Percentiles rank a stretch among this genome's conserved stretches.
phyloP scores from a whole-genome alignment of 2,329 filamentous ascomycete genomes.

The Pseudogymnoascus sp. region DNA sequence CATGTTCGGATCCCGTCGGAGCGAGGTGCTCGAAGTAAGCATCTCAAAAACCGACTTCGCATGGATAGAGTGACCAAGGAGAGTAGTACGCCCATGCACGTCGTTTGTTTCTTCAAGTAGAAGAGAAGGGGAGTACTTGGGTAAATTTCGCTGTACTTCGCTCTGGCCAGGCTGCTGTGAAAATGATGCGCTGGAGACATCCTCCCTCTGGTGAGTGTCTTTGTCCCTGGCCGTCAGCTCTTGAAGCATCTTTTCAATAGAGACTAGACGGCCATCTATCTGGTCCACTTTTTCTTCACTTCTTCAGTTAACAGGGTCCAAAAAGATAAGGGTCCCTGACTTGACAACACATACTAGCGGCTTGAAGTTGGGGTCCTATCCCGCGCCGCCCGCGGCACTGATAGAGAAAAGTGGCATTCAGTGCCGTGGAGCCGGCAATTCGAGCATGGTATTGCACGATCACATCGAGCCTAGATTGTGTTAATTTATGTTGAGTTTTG shows the following conservation, averaged over 20 bases:
- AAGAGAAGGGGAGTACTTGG: background rate
- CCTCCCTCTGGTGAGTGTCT: background rate
- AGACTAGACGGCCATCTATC: background rate
- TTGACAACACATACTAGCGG: background rate
- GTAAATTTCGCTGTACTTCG: background rate
- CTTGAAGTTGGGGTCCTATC: background rate
- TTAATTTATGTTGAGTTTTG: background rate
- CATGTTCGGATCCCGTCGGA: slow-evolving; percentile 4
- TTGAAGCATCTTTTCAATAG: background rate
- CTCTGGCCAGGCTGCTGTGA: background rate
- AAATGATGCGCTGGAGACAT: background rate
- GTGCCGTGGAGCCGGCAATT: background rate
- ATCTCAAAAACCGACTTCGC: slow-evolving; percentile 16
- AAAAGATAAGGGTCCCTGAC: background rate
- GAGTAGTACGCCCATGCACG: slow-evolving; percentile 12
- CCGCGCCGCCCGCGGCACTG: background rate
- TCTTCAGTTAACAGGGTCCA: background rate
- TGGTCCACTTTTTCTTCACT: background rate
- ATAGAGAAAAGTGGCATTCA: background rate
- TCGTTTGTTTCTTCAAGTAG: background rate
- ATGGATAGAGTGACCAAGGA: slow-evolving; percentile 15
- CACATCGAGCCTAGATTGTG: background rate
- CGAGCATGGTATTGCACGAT: background rate
- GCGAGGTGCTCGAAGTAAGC: slow-evolving; percentile 11
- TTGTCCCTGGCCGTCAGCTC: background rate